Percentiles rank a stretch among this genome's conserved stretches.
Evolutionary conservation across 73 alveolate genomes (phyloP).

Genomic region (Paramecium octaurelia): DNA sequence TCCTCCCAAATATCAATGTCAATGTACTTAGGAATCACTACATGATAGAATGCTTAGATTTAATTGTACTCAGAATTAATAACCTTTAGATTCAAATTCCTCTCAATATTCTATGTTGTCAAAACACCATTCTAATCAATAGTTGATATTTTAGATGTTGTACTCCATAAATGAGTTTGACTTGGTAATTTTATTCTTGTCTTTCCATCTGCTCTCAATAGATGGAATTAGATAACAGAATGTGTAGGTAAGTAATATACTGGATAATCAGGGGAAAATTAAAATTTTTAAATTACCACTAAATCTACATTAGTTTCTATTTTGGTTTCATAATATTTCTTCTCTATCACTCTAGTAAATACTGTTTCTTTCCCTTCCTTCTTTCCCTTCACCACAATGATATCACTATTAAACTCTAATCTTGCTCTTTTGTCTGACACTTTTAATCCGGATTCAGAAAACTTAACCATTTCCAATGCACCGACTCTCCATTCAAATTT

Average conservation of each 20-base stretch:
- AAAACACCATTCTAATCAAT: constrained; percentile 7
- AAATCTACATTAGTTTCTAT: background rate
- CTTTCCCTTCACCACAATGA: background rate
- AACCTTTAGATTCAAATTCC: background rate
- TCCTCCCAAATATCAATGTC: constrained; percentile 19
- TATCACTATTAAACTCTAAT: constrained; percentile 4
- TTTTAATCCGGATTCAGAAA: background rate
- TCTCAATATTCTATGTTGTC: background rate
- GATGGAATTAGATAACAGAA: background rate
- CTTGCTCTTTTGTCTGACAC: constrained; percentile 24
- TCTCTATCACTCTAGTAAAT: background rate
- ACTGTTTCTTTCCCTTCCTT: background rate
- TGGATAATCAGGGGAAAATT: constrained; percentile 2
- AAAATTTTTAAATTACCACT: background rate
- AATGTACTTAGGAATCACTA: background rate
- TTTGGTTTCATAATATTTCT: background rate
- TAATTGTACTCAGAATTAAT: background rate
- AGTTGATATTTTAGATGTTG: background rate
- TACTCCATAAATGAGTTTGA: background rate
- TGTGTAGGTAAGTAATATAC: background rate
- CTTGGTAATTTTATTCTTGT: background rate
- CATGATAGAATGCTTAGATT: background rate
- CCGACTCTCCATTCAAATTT: background rate
- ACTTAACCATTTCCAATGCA: background rate
- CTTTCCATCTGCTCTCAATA: background rate